A percentile compares a stretch with the other conserved stretches of the same genome.
Evolutionary conservation across 2,329 filamentous ascomycete species (phyloP).

Genomic region (Didymella sp.): DNA sequence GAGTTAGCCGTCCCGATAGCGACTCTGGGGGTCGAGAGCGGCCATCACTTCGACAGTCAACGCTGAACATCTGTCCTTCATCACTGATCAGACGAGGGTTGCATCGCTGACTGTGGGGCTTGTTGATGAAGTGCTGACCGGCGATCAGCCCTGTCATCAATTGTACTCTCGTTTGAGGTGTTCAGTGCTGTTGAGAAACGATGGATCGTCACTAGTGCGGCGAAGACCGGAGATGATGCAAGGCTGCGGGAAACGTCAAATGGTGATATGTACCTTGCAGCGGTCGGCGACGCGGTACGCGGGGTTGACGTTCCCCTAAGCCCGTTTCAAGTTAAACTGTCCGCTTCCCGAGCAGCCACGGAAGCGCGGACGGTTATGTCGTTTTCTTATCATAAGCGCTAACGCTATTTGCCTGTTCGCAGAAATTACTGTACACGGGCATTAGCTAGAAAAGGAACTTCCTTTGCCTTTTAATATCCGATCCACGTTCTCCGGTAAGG

Average conservation of each 20-base stretch:
- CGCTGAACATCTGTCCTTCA: neutral
- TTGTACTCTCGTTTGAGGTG: neutral
- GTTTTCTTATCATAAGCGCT: neutral
- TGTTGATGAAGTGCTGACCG: neutral
- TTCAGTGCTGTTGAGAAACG: neutral
- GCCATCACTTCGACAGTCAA: neutral
- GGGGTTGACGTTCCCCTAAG: neutral
- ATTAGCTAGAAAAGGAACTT: neutral
- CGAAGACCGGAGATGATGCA: neutral
- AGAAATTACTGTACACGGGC: neutral
- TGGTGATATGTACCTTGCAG: neutral
- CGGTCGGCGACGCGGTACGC: neutral
- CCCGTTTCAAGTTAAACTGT: neutral
- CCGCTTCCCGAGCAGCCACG: neutral
- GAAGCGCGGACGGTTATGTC: neutral
- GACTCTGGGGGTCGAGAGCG: neutral
- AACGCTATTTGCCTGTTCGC: neutral
- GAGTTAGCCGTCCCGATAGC: neutral
- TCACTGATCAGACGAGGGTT: neutral
- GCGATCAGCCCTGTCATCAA: neutral
- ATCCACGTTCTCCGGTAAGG: too few species aligned
- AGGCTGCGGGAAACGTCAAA: neutral
- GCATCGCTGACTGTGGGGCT: neutral
- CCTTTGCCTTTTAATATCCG: neutral
- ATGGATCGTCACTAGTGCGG: neutral